phyloP scores from a whole-genome alignment of 148 eudicot genomes.

The Suaeda aralocaspica region DNA sequence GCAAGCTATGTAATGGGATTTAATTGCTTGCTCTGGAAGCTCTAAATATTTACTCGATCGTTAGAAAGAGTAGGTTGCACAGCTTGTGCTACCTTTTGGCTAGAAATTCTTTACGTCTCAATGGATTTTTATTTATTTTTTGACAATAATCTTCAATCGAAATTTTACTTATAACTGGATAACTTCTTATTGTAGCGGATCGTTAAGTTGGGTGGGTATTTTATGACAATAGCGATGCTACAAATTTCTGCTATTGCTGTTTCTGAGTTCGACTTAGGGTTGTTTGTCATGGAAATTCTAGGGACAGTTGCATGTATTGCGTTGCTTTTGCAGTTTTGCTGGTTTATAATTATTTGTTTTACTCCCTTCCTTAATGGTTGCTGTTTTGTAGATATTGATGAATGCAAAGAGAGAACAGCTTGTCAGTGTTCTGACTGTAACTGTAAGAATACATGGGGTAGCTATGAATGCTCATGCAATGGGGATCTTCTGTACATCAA shows the following conservation, averaged over 20 bases:
- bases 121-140: no score
- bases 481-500: slow-evolving; percentile 73
- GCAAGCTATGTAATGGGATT: no score
- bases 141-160: no score
- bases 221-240: no score
- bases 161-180: no score
- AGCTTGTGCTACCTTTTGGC: no score
- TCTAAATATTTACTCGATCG: no score
- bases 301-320: neutral
- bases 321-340: slow-evolving; percentile 6
- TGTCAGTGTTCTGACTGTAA: slow-evolving; percentile 90
- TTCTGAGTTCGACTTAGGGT: neutral
- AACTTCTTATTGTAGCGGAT: no score
- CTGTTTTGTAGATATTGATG: slow-evolving; percentile 60
- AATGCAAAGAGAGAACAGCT: slow-evolving; percentile 81
- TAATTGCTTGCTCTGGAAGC: no score
- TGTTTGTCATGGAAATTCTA: neutral
- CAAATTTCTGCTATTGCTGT: neutral
- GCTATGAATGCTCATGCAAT: slow-evolving; percentile 80
- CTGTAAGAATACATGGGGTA: slow-evolving; percentile 97
- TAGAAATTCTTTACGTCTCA: no score
- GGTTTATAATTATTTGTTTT: neutral
- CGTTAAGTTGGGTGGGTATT: no score
- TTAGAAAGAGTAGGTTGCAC: no score
- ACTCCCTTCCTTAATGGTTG: slow-evolving; percentile 1